Evolutionary conservation across 176 grass and related monocot genomes (phyloP), one percentile per base, ranked within the genome.

Genomic region (Miscanthus lutarioriparius): DNA sequence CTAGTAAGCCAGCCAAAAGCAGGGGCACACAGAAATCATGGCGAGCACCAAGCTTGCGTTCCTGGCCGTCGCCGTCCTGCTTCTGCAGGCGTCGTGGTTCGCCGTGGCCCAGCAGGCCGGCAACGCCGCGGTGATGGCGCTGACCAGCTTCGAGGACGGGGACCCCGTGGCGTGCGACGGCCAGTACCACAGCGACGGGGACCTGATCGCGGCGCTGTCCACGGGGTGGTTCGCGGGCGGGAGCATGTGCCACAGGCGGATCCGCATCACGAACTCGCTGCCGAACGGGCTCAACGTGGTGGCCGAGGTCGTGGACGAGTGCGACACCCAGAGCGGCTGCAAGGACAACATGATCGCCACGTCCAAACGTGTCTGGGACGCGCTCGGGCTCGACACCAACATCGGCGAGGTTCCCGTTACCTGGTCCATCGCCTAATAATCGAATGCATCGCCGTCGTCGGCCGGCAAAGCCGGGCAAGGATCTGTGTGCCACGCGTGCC

Each of bases 341-440:
- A 4, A 25, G 44, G 8, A 59, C 86, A 83, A 88, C 51, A n/a
- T 88, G n/a, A 67, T 89, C 13, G 87, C 74, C 45, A 83, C 81
- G 8, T 67, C 82, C 5, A 10, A 6, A 10, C 65, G 48, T 22
- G 82, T 80, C 15, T 89, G 87, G 87, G 47, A 80, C 56, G 58
- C 35, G 35, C 35, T 36, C 35, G 35, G 35, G 35, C 35, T 36
- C 35, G 35, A 36, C 35, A 36, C 35, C 74, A 7, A 67, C 62
- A 22, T 43, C 20, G 81, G 80, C 53, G 72, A 30, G 40, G 72
- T 16, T 2, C 22, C 25, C 23, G 33, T 89, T 58, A 80, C 22
- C 22, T 89, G 87, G 87, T 67, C 81, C 39, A 56, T 82, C 45
- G 85, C 36, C 5, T 68, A 10, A 38, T 1, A 7, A 36, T 36